Evolutionary conservation across 2,329 filamentous ascomycete species (phyloP).

Genomic region (Xylaria sp.): DNA sequence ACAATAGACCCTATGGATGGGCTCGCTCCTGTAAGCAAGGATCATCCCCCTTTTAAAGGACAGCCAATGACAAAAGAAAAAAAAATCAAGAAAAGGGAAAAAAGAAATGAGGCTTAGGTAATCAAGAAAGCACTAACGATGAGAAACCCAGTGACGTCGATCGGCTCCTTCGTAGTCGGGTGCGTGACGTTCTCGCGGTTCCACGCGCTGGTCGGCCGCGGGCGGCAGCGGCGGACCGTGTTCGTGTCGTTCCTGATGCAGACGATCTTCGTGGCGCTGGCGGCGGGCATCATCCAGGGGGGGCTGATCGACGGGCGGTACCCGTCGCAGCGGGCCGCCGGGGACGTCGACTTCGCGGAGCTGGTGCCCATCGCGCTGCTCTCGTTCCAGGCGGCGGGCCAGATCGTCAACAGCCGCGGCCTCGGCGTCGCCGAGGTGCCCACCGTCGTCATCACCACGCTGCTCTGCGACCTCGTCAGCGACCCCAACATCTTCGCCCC

Average conservation of each 20-base stretch:
- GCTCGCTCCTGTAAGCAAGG: constrained; percentile 49
- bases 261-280: constrained; percentile 43
- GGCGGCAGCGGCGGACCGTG: constrained; percentile 45
- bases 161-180: constrained; percentile 55
- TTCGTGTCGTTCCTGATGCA: constrained; percentile 45
- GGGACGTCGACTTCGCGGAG: constrained; percentile 44
- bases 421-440: constrained; percentile 65
- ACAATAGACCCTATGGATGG: constrained; percentile 55
- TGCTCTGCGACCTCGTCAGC: constrained; percentile 64
- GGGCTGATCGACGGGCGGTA: constrained; percentile 46
- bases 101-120: neutral
- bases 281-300: constrained; percentile 46
- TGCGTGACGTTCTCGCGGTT: constrained; percentile 53
- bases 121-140: neutral
- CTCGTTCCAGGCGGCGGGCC: constrained; percentile 65
- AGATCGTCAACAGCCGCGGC: constrained; percentile 63
- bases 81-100: neutral
- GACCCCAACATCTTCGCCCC: constrained; percentile 60
- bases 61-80: neutral
- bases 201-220: constrained; percentile 46
- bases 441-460: constrained; percentile 64
- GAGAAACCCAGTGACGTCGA: constrained; percentile 49
- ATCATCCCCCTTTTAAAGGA: neutral
- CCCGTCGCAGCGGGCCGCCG: constrained; percentile 42
- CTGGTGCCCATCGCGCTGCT: constrained; percentile 57